Base-by-base conservation (phyloP, 306 rosid species). In the Inga leiocalycina region DNA sequence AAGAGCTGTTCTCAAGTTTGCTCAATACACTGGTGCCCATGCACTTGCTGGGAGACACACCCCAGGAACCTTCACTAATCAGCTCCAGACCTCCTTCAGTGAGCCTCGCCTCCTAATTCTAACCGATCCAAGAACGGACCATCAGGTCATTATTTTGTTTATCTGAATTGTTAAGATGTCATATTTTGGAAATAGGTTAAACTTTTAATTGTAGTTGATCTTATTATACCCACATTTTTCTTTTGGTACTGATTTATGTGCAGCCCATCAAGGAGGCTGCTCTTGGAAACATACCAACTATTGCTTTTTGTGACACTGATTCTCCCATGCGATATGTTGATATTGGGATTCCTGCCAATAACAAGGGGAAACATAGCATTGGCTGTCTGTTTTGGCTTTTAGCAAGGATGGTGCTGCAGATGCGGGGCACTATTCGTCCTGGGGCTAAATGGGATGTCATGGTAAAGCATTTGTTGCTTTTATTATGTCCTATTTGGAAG, bases 261-360 rank as follows among this genome's bases (percentile, higher is more conserved):
- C 94, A 93, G 98, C 98, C 98, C 10, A 93, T 93, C 24, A 88
- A 86, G 88, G 98, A 93, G 80, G 98, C 85, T 74, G 94, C 98
- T 39, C 94, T 93, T 39, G 98, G 98, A 45, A 93, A 93, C 71
- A 93, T 93, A 4, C 98, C 98, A 1, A 92, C 94, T 1, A 92
- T 94, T 67, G 98, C 98, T 13, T 94, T 94, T 56, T 94, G 98
- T 3, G 98, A 94, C 74, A 92, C 98, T 11, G 98, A 94, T 85
- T 92, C 97, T 0, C 97, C 97, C 6, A 94, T 94, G 98, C 74
- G 89, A 16, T 89, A 88, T 80, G 98, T 94, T 81, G 98, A 94
- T 35, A 82, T 94, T 72, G 98, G 98, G 27, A 94, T 94, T 80
- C 98, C 98, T 20, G 93, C 97, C 74, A 94, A 94, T 57, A 94